phyloP scores from a whole-genome alignment of 164 flowering plant species.

The Aristolochia fimbriata region DNA sequence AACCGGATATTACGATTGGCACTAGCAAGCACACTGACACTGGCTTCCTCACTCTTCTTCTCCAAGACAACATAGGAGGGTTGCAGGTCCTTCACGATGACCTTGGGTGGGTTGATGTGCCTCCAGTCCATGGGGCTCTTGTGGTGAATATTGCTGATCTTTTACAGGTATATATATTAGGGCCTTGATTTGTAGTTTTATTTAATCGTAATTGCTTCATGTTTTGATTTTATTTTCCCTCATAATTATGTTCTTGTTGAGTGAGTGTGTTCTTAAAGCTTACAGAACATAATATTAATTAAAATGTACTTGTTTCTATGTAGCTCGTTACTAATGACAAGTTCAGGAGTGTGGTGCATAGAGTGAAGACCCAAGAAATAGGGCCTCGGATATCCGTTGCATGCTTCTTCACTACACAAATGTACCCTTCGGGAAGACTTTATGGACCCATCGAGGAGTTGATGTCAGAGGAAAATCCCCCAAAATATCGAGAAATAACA shows the following conservation, averaged over 20 bases:
- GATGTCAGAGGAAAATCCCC: conserved; percentile 21
- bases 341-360: conserved; percentile 22
- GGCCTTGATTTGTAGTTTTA: no score
- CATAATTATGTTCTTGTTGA: no score
- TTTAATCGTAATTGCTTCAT: no score
- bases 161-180: conserved; percentile 20
- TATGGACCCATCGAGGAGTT: conserved; percentile 37
- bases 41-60: conserved; percentile 20
- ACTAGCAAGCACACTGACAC: conserved; percentile 22
- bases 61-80: conserved; percentile 24
- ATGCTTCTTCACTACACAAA: conserved; percentile 16
- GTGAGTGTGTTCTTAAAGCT: no score
- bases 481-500: conserved; percentile 15
- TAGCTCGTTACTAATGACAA: conserved; percentile 24
- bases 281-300: neutral
- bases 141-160: conserved; percentile 21
- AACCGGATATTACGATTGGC: conserved; percentile 20
- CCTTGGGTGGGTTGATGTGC: conserved; percentile 19
- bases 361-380: conserved; percentile 14
- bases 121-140: conserved; percentile 19
- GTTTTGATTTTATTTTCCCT: no score
- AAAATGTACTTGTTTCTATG: neutral
- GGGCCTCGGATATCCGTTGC: conserved; percentile 30
- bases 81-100: conserved; percentile 20
- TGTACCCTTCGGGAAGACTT: neutral